Conservation (phyloP, 2,329 filamentous ascomycete genomes). For the Trichophyton rubrum region DNA sequence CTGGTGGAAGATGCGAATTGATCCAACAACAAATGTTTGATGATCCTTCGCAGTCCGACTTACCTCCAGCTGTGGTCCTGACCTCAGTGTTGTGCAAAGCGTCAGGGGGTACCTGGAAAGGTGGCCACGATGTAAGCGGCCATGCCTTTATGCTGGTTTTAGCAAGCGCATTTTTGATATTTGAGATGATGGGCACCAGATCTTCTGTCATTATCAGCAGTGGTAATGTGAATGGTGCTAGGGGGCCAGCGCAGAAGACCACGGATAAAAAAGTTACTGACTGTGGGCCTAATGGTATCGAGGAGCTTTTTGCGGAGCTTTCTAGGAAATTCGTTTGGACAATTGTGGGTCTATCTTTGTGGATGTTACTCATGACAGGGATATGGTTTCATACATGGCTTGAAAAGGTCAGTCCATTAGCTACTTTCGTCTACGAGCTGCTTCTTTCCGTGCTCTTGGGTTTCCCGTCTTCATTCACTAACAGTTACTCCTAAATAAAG, state of each 20-base stretch:
- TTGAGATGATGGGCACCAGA: constrained; percentile 59
- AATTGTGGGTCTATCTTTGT: constrained; percentile 62
- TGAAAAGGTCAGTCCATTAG: constrained; percentile 58
- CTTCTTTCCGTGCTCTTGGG: constrained; percentile 10
- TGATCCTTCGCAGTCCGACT: constrained; percentile 10
- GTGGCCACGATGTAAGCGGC: constrained; percentile 92
- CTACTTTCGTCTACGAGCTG: constrained; percentile 20
- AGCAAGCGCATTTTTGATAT: constrained; percentile 65
- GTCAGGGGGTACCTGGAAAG: constrained; percentile 70
- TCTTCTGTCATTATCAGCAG: constrained; percentile 50
- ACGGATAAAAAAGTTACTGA: constrained; percentile 11
- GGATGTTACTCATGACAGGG: constrained; percentile 98
- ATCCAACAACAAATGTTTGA: constrained; percentile 37
- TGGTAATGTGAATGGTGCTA: constrained; percentile 30
- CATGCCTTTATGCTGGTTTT: constrained; percentile 89
- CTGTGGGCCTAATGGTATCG: constrained; percentile 28
- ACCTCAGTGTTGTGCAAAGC: constrained; percentile 72
- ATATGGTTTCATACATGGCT: constrained; percentile 99
- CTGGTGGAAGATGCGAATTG: constrained; percentile 68
- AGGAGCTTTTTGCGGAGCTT: constrained; percentile 44
- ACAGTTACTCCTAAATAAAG: constrained; percentile 20
- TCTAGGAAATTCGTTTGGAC: constrained; percentile 37
- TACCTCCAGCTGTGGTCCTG: constrained; percentile 37
- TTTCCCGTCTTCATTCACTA: background rate
- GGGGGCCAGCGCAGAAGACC: constrained; percentile 19